Evolutionary conservation across 106 monocot species (phyloP), one percentile per base, ranked within the genome.

Genomic region (Phalaenopsis equestris): DNA sequence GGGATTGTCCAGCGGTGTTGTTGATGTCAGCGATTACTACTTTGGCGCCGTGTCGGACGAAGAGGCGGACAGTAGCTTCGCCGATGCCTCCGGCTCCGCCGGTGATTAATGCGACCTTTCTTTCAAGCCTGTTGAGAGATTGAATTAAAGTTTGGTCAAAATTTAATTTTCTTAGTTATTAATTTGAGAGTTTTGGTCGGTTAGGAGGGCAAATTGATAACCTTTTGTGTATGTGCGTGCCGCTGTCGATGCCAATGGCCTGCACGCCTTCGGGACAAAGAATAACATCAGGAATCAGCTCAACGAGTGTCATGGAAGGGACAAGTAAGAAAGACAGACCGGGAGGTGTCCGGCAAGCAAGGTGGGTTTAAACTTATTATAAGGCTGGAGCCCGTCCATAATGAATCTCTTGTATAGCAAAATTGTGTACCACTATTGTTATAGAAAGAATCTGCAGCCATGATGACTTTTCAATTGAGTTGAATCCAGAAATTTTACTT

Each of bases 51-150:
- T 89, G 21, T 24, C 30, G 68, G 58, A 79, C 70, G 77, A 91
- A 89, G 42, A 85, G 82, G 41, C 85, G 73, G 37, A 89, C 81
- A 6, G 88, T 58, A 24, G 85, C 85, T 76, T 85, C 81, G 21
- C 89, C 87, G 75, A 91, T 85, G 81, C 91, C 91, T 39, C 79
- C 85, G 5, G 89, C 91, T 0, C 77, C 89, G 58, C 91, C 91
- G 42, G 89, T 89, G 56, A 92, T 80, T 2, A 92, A n/a, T 6
- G 85, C 92, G 18, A 92, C 92, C 83, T 87, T 92, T 24, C 92
- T 83, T 47, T 86, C 87, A 55, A 91, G 52, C 55, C 86, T 87
- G 52, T 52, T 30, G 47, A 1, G 23, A 24, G 23, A 61, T 15
- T 10, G 11, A 14, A 64, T 64, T 10, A 21, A 21, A 21, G 16